Evolutionary conservation across 2,329 filamentous ascomycete species (phyloP), one percentile per base, ranked within the genome.

Genomic region (Penicillium sp.): DNA sequence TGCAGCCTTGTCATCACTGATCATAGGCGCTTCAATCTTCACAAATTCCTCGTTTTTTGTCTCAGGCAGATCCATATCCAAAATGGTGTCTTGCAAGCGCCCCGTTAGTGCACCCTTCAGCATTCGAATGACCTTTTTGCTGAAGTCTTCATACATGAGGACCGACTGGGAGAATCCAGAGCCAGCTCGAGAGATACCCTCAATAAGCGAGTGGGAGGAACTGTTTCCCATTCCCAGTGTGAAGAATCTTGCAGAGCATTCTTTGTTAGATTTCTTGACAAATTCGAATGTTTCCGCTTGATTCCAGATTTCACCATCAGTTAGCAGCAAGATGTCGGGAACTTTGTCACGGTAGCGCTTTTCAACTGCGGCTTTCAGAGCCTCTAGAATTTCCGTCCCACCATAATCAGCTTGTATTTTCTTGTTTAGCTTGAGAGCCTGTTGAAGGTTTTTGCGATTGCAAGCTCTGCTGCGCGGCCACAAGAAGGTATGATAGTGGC

Each of bases 81-180:
- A 26, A 4, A 7, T 46, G n/a, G 27, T 20, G 23, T 52, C 13
- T 1, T 37, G 7, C 2, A 52, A 13, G 12, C 46, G 46, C 3
- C 37, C 27, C 37, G 39, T 82, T 24, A 89, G 68, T 0, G 84
- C 81, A 0, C 80, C 85, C 62, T 86, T 87, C 52, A 89, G 72
- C 85, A 89, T 89, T 2, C 85, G 78, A 4, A 89, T 78, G 2
- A 88, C 78, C 63, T 86, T 87, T 58, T 73, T 80, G 57, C 85
- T 81, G 73, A 88, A 80, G 61, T 83, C 81, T 64, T 88, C 85
- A 1, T 78, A 70, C 10, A 81, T 71, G 1, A 74, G 77, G 0
- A 88, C 84, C 0, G 78, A 72, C 64, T 89, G 85, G 1, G 80
- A 66, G 53, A 83, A 84, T 2, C 83, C 83, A 17, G 79, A 79